Evolutionary conservation across 106 monocot genomes (phyloP).

Genomic region (Acorus calamus): DNA sequence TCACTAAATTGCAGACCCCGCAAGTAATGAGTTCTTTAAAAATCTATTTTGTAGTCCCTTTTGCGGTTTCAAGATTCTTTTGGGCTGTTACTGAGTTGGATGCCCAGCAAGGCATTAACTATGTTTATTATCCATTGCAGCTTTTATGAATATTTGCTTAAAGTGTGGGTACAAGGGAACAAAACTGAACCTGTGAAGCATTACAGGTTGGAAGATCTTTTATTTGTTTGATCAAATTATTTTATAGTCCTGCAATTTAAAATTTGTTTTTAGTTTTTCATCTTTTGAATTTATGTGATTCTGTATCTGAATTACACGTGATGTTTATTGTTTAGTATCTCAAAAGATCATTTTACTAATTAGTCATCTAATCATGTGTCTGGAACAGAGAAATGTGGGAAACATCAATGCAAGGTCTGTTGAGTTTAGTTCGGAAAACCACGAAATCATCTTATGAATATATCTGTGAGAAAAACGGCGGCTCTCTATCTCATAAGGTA

Average conservation of each 20-base stretch:
- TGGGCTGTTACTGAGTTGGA: neutral
- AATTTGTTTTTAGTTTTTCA: neutral
- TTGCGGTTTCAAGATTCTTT: neutral
- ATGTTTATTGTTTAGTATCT: neutral
- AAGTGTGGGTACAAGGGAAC: slow-evolving; percentile 94
- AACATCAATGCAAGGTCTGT: slow-evolving; percentile 79
- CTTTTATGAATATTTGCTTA: slow-evolving; percentile 96
- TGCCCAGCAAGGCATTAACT: neutral
- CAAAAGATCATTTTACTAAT: neutral
- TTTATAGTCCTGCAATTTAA: no score
- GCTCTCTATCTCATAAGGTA: slow-evolving; percentile 72
- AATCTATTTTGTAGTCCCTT: neutral
- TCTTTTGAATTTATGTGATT: neutral
- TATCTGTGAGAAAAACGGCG: slow-evolving; percentile 84
- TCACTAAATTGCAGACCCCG: no score
- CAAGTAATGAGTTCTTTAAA: no score
- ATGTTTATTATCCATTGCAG: slow-evolving; percentile 34
- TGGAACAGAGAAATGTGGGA: slow-evolving; percentile 89
- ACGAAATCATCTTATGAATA: slow-evolving; percentile 88
- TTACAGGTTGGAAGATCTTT: slow-evolving; percentile 50
- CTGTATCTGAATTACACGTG: neutral
- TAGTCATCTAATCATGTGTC: no score
- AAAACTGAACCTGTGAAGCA: slow-evolving; percentile 86
- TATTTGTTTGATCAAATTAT: no score
- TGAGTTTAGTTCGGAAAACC: slow-evolving; percentile 58